Conservation (phyloP, 2,329 filamentous ascomycete genomes). For the Epicoccum nigrum region DNA sequence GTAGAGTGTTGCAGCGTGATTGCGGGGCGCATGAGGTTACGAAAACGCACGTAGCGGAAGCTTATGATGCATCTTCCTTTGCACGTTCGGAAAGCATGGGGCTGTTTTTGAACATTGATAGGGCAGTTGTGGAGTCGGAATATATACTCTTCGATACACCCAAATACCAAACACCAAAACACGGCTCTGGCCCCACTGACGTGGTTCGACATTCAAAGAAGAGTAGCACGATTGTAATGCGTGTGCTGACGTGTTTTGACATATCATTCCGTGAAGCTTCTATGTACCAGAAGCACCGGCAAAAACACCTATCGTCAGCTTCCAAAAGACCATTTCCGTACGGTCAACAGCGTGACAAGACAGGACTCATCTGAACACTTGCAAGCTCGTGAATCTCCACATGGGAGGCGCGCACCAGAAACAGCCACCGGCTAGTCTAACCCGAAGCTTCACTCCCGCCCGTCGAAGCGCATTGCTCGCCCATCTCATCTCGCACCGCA, state of each 20-base stretch:
- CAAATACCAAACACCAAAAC: constrained; percentile 35
- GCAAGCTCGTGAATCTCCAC: no score
- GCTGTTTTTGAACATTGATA: constrained; percentile 31
- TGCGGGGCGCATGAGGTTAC: constrained; percentile 38
- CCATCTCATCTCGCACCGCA: no score
- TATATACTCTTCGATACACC: constrained; percentile 41
- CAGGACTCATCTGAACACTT: no score
- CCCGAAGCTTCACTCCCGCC: no score
- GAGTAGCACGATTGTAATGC: not conserved
- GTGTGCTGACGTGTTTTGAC: constrained; percentile 1
- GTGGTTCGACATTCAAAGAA: constrained; percentile 5
- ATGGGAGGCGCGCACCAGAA: no score
- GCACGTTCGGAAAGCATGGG: constrained; percentile 38
- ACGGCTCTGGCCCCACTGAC: constrained; percentile 34
- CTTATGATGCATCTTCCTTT: constrained; percentile 41
- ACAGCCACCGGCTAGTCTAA: no score
- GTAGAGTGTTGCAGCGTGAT: constrained; percentile 27
- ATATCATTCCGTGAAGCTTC: no score
- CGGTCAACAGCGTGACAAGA: no score
- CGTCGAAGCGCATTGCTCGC: no score
- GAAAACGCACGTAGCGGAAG: constrained; percentile 38
- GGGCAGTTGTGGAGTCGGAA: constrained; percentile 37
- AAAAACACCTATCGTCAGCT: no score
- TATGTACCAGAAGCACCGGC: no score
- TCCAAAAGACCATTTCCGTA: no score